These are phyloP conservation scores for Monosporascus sp. DNA, from an alignment of 2,329 filamentous ascomycete genomes.

Conservation along the genomic window DNA sequence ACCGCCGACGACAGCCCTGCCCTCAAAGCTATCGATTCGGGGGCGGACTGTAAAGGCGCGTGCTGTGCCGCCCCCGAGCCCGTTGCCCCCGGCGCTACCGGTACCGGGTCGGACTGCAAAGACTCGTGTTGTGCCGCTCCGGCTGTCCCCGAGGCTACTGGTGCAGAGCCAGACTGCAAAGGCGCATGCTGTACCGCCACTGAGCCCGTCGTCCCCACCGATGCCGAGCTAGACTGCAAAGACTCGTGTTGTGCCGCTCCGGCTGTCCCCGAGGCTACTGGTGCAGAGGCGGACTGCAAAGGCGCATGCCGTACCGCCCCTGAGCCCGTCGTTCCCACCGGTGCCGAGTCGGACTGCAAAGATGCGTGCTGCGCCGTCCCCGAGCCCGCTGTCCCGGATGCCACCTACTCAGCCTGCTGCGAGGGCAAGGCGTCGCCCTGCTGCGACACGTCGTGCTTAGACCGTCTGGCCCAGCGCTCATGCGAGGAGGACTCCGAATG, in stretches of 20 bases:
- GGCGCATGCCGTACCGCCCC: constrained; percentile 8
- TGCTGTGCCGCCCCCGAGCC: constrained; percentile 8
- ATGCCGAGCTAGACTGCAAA: constrained; percentile 5
- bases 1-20: not conserved
- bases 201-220: not conserved
- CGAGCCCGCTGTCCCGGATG: not conserved
- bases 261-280: not conserved
- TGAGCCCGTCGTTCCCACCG: not conserved
- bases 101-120: constrained; percentile 1
- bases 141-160: not conserved
- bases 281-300: constrained; percentile 4
- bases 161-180: constrained; percentile 4
- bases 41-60: not conserved
- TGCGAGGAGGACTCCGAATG: constrained; percentile 6
- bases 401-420: constrained; percentile 11
- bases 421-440: constrained; percentile 25
- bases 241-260: constrained; percentile 12
- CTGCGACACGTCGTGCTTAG: constrained; percentile 29
- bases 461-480: constrained; percentile 16
- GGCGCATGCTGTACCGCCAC: constrained; percentile 8
- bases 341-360: constrained; percentile 4
- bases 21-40: not conserved
- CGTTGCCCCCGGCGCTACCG: not conserved
- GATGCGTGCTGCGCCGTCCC: constrained; percentile 10
- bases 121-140: constrained; percentile 9